Percentiles rank a stretch among this genome's conserved stretches.
These are phyloP conservation scores for Pythium utonaiense DNA, from an alignment of 352 stramenopile genomes.

Conservation along the genomic window DNA sequence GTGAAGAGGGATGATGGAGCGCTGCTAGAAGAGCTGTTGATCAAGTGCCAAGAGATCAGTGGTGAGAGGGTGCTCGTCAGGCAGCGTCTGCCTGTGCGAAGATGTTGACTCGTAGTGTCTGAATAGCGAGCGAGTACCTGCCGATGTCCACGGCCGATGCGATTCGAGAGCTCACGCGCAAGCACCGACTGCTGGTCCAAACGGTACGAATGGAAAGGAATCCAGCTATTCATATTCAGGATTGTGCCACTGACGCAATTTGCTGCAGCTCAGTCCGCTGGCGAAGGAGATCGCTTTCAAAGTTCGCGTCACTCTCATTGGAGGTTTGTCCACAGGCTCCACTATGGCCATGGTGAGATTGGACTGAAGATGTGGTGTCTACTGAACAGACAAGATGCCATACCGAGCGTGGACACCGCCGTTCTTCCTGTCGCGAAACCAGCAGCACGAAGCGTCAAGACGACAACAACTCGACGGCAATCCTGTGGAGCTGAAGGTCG, in stretches of 20 bases:
- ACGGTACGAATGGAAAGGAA: constrained; percentile 13
- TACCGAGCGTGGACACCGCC: constrained; percentile 24
- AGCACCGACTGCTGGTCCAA: constrained; percentile 25
- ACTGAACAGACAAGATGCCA: constrained; percentile 15
- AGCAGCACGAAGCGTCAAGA: not conserved
- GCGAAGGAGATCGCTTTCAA: constrained; percentile 4
- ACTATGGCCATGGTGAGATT: too few relatives aligned
- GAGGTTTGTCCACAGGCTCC: not conserved
- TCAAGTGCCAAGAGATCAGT: not conserved
- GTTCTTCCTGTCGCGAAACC: constrained; percentile 3
- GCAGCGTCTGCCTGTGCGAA: too few relatives aligned
- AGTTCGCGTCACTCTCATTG: constrained; percentile 17
- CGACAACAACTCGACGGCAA: not conserved
- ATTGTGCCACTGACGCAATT: not conserved
- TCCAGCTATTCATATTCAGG: not conserved
- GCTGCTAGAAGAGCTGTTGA: constrained; percentile 19
- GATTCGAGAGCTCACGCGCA: constrained; percentile 19
- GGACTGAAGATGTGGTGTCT: too few relatives aligned
- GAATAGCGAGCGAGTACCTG: constrained; percentile 1
- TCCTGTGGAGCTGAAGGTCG: constrained; percentile 6
- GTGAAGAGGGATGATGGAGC: not conserved
- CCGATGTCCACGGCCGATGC: constrained; percentile 4
- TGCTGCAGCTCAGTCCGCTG: constrained; percentile 19
- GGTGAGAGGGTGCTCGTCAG: not conserved
- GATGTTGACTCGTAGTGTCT: too few relatives aligned